Base-by-base conservation (phyloP, 202 grass and related monocot genomes). In the Carex arenaria region DNA sequence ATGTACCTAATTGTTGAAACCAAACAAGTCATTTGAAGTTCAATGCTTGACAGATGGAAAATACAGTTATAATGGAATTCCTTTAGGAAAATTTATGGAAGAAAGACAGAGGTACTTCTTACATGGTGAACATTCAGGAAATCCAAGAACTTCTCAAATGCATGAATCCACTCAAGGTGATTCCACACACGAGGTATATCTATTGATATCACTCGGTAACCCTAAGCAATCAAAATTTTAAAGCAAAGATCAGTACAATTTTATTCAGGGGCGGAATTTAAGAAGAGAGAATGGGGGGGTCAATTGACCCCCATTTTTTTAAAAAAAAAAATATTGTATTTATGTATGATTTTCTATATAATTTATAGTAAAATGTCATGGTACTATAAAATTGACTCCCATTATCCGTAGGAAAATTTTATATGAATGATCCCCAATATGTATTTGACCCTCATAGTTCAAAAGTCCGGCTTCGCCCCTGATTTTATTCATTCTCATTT, bases 91-190 rank as follows among this genome's bases (percentile, higher is more conserved):
- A 73, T 75, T 26, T 82, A 51, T 2, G 14, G 2, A 53, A 63
- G n/a, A 69, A 61, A 31, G 20, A 87, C 1, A 59, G 14, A 81
- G 2, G 12, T 59, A 61, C 67, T 87, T 8, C 80, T 95, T 93
- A 98, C 95, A 91, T 95, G 92, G 86, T 98, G 93, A 84, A 93
- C 87, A 67, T 91, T 95, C 85, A 98, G 82, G 22, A 88, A 90
- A 76, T 98, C 95, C 86, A 98, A 85, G 64, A 98, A 98, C 22
- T 95, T 98, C 80, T 98, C 95, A 86, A 98, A 98, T 64, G 89
- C 87, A 85, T 95, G 89, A 90, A 95, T 87, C 95, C 92, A 98
- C 75, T 98, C 95, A 23, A 86, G 87, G 72, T 98, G 87, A 91
- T 90, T 98, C 92, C 93, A 98, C 76, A 95, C 89, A 84, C 81